Evolutionary conservation across 495 filamentous ascomycete genomes (phyloP), one percentile per base, ranked within the genome.

Genomic region (Penicillium mononematosum): DNA sequence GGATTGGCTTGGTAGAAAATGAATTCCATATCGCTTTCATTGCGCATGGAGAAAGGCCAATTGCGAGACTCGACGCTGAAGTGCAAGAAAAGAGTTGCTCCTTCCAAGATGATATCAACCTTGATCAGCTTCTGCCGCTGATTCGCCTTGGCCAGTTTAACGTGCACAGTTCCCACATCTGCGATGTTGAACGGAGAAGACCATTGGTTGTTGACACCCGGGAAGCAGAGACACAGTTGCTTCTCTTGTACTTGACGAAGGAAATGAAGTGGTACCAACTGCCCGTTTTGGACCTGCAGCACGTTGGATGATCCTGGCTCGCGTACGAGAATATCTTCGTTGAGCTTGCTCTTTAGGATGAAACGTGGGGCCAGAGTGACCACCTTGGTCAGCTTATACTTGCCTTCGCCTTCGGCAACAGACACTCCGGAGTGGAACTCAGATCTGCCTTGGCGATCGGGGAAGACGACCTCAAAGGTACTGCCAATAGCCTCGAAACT

Each of bases 401-500:
- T 98, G 65, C 94, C 95, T 65, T 95, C 88, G 39, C 94, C 94
- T 59, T 95, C 87, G 47, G 86, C 84, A 47, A 98, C 88, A 20
- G 87, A 90, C 25, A 98, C 83, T 19, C 95, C 94, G 22, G 93
- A 80, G 69, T 96, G 90, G 68, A 96, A 88, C 70, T 98, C 93
- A 3, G 85, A 83, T 54, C 87, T 85, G 27, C 81, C 86, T 20
- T 76, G 77, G 5, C 80, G 59, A 6, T 92, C 89, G 12, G 88
- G 87, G 42, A 98, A 81, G 31, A 91, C 81, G 16, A 95, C 88
- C 59, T 96, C 91, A 27, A 88, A 84, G 5, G 86, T 90, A 69
- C 92, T 96, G 45, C 94, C 94, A 56, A 98, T 93, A n/a, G 94
- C 94, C 65, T 98, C 94, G 65, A 98, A 94, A 81, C 89, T 96